These are phyloP conservation scores for Pleurotus giganteus DNA, from an alignment of 768 basidiomycete species.

Conservation along the genomic window DNA sequence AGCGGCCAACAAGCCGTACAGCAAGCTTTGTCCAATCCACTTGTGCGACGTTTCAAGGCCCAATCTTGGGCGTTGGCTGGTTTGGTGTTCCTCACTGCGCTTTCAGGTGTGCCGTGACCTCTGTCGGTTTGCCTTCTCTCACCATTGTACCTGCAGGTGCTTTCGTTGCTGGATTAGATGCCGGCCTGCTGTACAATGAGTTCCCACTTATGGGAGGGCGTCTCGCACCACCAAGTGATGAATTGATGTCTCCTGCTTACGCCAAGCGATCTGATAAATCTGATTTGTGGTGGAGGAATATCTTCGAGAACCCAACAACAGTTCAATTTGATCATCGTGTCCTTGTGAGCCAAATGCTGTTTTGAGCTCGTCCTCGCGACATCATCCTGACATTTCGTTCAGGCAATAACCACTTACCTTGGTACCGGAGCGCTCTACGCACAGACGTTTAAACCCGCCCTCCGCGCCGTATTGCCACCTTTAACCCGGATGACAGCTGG, in stretches of 20 bases:
- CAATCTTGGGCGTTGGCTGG: conserved; percentile 63
- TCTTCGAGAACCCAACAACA: conserved; percentile 96
- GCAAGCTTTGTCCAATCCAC: conserved; percentile 50
- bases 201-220: conserved; percentile 95
- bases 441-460: conserved; percentile 49
- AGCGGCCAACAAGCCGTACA: conserved; percentile 35
- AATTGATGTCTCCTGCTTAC: conserved; percentile 78
- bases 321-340: conserved; percentile 97
- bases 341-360: conserved; percentile 54
- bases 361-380: background rate
- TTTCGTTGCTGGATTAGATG: conserved; percentile 97
- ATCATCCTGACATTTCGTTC: conserved; percentile 9
- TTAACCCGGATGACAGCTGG: conserved; percentile 48
- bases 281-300: conserved; percentile 93
- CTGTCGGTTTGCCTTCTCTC: background rate
- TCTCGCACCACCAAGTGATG: conserved; percentile 75
- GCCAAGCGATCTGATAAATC: conserved; percentile 64
- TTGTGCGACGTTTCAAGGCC: conserved; percentile 56
- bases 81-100: conserved; percentile 86
- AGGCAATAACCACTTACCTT: conserved; percentile 87
- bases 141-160: conserved; percentile 57
- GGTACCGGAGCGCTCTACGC: conserved; percentile 63
- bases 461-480: conserved; percentile 68
- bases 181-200: conserved; percentile 96
- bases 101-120: conserved; percentile 67